Conservation (phyloP, 495 filamentous ascomycete species). For the Xanthoparmelia taractica region DNA sequence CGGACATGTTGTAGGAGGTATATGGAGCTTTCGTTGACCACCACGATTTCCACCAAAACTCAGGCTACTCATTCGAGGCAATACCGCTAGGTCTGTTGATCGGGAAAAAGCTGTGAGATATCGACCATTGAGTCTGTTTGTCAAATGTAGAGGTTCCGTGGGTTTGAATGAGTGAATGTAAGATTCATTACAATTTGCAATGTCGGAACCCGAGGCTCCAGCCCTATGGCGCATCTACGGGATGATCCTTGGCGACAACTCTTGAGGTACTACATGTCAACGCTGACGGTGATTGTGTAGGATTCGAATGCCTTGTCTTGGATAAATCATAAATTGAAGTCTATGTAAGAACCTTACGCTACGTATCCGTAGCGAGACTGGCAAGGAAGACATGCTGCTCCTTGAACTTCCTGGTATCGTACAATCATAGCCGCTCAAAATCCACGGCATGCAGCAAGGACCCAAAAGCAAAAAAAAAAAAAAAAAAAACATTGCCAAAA, state of each 20-base stretch:
- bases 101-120: no score
- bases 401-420: not conserved
- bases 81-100: no score
- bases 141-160: not conserved
- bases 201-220: no score
- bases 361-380: not conserved
- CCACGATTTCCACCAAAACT: not conserved
- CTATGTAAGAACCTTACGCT: not conserved
- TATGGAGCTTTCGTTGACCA: not conserved
- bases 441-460: not conserved
- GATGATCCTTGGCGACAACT: no score
- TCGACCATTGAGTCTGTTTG: not conserved
- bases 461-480: not conserved
- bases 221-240: no score
- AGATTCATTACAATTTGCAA: no score
- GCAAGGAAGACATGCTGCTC: not conserved
- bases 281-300: no score
- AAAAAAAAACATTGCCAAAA: not conserved
- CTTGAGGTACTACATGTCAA: no score
- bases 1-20: conserved; percentile 7
- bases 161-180: not conserved
- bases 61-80: not conserved
- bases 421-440: not conserved
- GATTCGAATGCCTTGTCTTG: no score
- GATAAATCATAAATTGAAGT: not conserved